Conservation (phyloP, 169 alveolate genomes). For the Besnoitia besnoiti region DNA sequence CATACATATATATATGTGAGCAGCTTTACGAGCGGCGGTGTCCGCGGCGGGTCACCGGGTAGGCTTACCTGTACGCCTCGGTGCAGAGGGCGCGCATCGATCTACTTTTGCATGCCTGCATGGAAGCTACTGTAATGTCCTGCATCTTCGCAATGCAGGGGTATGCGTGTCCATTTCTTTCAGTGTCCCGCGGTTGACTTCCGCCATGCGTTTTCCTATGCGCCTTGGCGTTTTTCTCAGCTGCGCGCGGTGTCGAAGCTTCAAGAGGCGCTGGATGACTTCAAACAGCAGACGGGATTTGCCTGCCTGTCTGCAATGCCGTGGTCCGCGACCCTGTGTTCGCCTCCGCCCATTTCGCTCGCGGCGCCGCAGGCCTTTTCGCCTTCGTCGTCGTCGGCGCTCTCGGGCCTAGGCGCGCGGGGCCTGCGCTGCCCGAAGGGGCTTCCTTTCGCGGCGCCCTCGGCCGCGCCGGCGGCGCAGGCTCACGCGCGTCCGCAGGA, state of each 20-base stretch:
- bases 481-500: neutral
- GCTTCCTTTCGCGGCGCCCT: neutral
- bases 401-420: too few relatives aligned
- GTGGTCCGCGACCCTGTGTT: neutral
- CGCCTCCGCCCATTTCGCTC: neutral
- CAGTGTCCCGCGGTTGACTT: neutral
- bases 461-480: neutral
- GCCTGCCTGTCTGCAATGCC: neutral
- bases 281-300: conserved; percentile 31
- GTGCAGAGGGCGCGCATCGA: too few relatives aligned
- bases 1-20: too few relatives aligned
- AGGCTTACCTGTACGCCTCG: too few relatives aligned
- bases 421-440: neutral
- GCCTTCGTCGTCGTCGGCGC: neutral
- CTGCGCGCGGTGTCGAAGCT: conserved; percentile 36
- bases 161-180: too few relatives aligned
- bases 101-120: too few relatives aligned
- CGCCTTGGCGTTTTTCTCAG: neutral
- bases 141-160: too few relatives aligned
- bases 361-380: neutral
- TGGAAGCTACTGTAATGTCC: too few relatives aligned
- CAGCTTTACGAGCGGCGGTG: too few relatives aligned
- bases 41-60: too few relatives aligned
- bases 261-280: conserved; percentile 10
- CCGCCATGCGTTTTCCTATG: too few relatives aligned